Evolutionary conservation across 768 basidiomycete genomes (phyloP), one percentile per base, ranked within the genome.

Genomic region (Sarcodon aspratus): DNA sequence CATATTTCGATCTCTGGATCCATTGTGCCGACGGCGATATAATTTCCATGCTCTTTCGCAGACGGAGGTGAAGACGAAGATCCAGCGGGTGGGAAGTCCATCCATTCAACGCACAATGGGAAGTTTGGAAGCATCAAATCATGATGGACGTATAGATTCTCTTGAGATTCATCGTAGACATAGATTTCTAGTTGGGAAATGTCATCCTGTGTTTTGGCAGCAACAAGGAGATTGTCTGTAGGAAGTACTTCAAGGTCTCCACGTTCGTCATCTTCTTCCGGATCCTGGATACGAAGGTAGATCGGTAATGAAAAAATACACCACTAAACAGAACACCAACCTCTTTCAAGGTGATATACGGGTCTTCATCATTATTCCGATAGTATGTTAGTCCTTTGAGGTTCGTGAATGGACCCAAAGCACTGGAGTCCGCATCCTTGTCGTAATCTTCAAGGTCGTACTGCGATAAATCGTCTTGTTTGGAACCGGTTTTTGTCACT

Each of bases 1-100:
- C 94, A 99, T 57, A 99, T 95, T 66, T 99, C 96, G 53, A 99
- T 97, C 61, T 95, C 91, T 18, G 96, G 95, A 55, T 98, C 94
- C 48, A 98, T 79, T 2, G 93, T 95, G 10, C 95, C 96, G 13
- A 99, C 93, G 1, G 96, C 96, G 55, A 99, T 83, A 65, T 88
- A 97, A 62, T 85, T 95, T 6, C 92, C 92, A 46, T 79, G 75
- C 44, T 64, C 54, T 55, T 60, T 61, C 12, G 60, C 55, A 6
- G 67, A 63, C n/a, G 64, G 47, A 9, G 50, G 55, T 33, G 67
- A 59, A 21, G 71, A 70, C 27, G 73, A 63, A 51, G 81, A 56
- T 37, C 59, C 56, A 15, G 59, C 66, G 18, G 91, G 88, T n/a
- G 84, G 78, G 65, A 92, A 97, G 63, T 98, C 90, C 51, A 97